Evolutionary conservation across 2,329 filamentous ascomycete species (phyloP).

Genomic region (Colletotrichum caudatum): DNA sequence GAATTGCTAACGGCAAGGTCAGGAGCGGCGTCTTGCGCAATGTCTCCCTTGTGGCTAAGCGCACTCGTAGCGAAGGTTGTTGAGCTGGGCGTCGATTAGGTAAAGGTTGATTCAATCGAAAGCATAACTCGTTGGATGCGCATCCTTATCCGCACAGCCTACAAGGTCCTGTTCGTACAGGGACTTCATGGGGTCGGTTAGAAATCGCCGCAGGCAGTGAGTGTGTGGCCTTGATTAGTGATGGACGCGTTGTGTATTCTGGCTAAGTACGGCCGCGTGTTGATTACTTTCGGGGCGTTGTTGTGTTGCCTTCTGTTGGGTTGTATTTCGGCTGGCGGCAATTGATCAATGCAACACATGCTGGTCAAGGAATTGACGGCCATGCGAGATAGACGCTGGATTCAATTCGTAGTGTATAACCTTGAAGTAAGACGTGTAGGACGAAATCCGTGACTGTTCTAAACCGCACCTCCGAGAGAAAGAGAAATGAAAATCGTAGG

Average conservation of each 20-base stretch:
- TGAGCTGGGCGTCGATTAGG: not conserved
- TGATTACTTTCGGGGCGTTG: conserved; percentile 10
- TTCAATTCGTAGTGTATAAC: not conserved
- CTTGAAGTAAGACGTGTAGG: not conserved
- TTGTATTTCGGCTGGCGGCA: not conserved
- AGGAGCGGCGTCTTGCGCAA: conserved; percentile 24
- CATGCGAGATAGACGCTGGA: not conserved
- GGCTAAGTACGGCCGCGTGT: not conserved
- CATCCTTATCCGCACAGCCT: not conserved
- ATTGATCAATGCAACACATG: not conserved
- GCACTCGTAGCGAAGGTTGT: conserved; percentile 6
- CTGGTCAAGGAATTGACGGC: not conserved
- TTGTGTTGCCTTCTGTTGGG: not conserved
- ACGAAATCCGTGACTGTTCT: not conserved
- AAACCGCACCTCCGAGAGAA: not conserved
- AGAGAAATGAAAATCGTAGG: not conserved
- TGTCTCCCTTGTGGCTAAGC: conserved; percentile 10
- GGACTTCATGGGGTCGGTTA: not conserved
- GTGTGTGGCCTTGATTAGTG: not conserved
- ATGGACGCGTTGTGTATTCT: not conserved
- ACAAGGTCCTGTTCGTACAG: not conserved
- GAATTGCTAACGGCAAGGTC: conserved; percentile 35
- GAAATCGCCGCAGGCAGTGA: conserved; percentile 23
- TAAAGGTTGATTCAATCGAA: conserved; percentile 13
- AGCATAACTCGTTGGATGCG: not conserved